Conservation (phyloP, 345 rosid genomes). For the Hevea brasiliensis region DNA sequence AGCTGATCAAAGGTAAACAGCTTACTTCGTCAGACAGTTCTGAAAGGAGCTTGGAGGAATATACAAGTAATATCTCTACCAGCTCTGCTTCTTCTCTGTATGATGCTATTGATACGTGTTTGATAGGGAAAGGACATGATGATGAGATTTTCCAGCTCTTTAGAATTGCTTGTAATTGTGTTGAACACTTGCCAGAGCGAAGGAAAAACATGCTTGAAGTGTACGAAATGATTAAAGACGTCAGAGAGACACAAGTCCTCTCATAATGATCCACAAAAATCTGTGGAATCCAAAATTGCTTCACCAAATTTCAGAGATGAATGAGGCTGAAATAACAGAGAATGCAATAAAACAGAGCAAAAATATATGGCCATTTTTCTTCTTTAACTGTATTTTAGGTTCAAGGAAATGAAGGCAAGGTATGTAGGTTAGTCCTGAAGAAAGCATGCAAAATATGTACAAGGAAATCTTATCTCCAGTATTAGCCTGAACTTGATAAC, state of each 20-base stretch:
- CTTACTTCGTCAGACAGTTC: not conserved
- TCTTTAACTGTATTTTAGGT: too few relatives aligned
- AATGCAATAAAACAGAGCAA: too few relatives aligned
- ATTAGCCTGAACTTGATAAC: too few relatives aligned
- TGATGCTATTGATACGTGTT: not conserved
- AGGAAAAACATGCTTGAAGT: conserved; percentile 17
- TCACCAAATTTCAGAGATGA: not conserved
- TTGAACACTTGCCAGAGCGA: not conserved
- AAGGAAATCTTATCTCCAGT: too few relatives aligned
- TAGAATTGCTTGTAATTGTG: not conserved
- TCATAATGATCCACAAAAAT: not conserved
- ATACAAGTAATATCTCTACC: not conserved
- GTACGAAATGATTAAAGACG: not conserved
- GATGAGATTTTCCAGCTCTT: not conserved
- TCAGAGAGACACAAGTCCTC: not conserved
- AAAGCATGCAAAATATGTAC: too few relatives aligned
- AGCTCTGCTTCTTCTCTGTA: not conserved
- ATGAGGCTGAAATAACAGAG: too few relatives aligned
- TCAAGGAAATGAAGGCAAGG: too few relatives aligned
- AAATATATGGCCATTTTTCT: too few relatives aligned
- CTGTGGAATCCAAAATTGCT: not conserved
- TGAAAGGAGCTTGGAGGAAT: not conserved
- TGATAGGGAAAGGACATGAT: not conserved
- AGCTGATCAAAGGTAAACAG: conserved; percentile 22
- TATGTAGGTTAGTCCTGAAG: too few relatives aligned